Base-by-base conservation (phyloP, 176 grass and related monocot genomes). In the Musa acuminata region DNA sequence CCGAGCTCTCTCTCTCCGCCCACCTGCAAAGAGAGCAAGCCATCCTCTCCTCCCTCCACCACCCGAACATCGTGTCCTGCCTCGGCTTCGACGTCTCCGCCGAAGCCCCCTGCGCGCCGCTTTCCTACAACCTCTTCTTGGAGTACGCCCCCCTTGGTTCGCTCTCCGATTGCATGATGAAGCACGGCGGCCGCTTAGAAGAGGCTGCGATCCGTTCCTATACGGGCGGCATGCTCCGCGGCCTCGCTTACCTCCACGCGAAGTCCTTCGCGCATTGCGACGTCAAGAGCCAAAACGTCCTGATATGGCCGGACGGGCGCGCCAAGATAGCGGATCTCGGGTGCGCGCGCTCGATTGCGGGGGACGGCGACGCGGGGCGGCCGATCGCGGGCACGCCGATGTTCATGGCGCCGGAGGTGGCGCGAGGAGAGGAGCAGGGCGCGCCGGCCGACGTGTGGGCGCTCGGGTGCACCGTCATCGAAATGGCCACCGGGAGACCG, bases 11-110 rank as follows among this genome's bases (percentile, higher is more conserved):
- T 19, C n/a, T 60, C 60, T 22, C 60, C 12, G 75, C 17, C 58
- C 59, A 20, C 48, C 75, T 77, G n/a, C 75, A 77, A 43, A 21
- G 43, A 11, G 75, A 77, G 58, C 60, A 65, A 1, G 20, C 11
- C 3, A 51, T 77, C 60, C 75, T 77, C 11, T 77, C 75, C 1
- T 8, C 43, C 9, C 59, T 77, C 26, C 21, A 59, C 43, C 60
- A 63, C 20, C 75, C 75, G 9, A 63, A 77, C 75, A 14, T 77
- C 75, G 75, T 77, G 12, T 51, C 75, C 12, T 77, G 60, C 49
- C 75, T 77, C 49, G 75, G 75, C 43, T 77, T 26, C 49, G 75
- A 64, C n/a, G 19, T 77, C 59, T 8, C 58, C 22, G 11, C 20
- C 21, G 75, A 51, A 6, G 20, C 3, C 13, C 27, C 27, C 16